phyloP scores from a whole-genome alignment of 768 basidiomycete genomes.

The Boletus rubropictus region DNA sequence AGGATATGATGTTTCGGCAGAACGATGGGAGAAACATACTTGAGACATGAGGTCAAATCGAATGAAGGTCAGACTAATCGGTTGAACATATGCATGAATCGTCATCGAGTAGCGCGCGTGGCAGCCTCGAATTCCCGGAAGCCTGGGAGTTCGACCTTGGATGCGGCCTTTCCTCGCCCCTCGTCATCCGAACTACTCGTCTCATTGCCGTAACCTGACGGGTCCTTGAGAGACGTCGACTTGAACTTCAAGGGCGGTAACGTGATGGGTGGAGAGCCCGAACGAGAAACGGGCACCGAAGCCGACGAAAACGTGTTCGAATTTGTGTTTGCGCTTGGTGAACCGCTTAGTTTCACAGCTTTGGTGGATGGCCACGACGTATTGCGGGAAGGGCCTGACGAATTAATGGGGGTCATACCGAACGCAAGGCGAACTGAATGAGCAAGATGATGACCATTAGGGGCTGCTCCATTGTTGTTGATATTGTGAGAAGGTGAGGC shows the following conservation, averaged over 20 bases:
- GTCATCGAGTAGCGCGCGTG: conserved; percentile 19
- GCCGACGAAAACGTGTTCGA: conserved; percentile 13
- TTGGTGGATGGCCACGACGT: conserved; percentile 35
- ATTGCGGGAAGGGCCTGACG: conserved; percentile 31
- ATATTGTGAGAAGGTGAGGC: conserved; percentile 48
- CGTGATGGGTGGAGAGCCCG: conserved; percentile 66
- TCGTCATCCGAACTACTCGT: conserved; percentile 20
- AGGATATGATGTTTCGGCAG: conserved; percentile 17
- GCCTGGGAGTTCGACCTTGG: conserved; percentile 50
- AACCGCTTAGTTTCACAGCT: conserved; percentile 8
- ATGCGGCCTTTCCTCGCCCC: conserved; percentile 14
- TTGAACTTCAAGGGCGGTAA: conserved; percentile 60
- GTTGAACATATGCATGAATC: conserved; percentile 2
- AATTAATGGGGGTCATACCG: conserved; percentile 82
- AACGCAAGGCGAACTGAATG: conserved; percentile 85
- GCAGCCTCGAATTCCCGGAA: conserved; percentile 64
- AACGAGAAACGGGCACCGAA: conserved; percentile 51
- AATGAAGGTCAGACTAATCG: neutral
- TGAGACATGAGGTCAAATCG: neutral
- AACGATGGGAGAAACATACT: conserved; percentile 6
- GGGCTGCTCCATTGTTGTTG: conserved; percentile 21
- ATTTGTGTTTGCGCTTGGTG: conserved; percentile 3
- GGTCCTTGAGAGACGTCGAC: conserved; percentile 16
- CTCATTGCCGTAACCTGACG: conserved; percentile 16
- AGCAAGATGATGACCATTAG: conserved; percentile 61